Percentiles rank a stretch among this genome's conserved stretches.
phyloP scores from a whole-genome alignment of 2,329 filamentous ascomycete genomes.

The Botrytis fabae region DNA sequence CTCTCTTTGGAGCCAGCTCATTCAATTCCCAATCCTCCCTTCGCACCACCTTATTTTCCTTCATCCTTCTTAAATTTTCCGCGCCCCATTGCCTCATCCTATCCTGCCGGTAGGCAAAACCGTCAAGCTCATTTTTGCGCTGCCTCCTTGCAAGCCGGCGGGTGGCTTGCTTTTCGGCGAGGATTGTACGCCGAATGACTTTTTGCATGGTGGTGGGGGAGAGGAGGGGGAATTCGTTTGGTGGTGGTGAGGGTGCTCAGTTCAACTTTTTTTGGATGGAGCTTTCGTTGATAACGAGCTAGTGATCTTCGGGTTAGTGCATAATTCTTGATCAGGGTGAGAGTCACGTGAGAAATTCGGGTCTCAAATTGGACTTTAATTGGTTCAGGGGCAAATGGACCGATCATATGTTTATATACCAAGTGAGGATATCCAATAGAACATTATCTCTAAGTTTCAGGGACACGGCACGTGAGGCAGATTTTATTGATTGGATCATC shows the following conservation, averaged over 20 bases:
- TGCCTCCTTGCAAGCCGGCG: constrained; percentile 47
- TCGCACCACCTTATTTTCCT: constrained; percentile 55
- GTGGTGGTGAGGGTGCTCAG: constrained; percentile 6
- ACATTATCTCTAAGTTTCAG: constrained; percentile 1
- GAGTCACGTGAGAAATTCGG: background rate
- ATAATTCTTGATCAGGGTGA: background rate
- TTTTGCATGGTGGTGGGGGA: constrained; percentile 61
- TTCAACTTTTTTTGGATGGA: constrained; percentile 26
- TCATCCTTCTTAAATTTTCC: constrained; percentile 39
- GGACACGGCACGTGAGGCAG: background rate
- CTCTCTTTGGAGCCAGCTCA: constrained; percentile 72
- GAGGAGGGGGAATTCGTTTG: constrained; percentile 18
- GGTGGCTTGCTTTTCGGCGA: constrained; percentile 64
- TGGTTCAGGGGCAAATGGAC: constrained; percentile 19
- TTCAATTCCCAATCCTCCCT: constrained; percentile 79
- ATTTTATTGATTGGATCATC: background rate
- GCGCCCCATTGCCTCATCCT: background rate
- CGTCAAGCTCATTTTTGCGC: constrained; percentile 32
- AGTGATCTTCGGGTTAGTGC: constrained; percentile 7
- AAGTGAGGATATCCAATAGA: constrained; percentile 7
- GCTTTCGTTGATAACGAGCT: constrained; percentile 19
- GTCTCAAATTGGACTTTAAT: background rate
- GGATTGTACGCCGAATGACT: constrained; percentile 63
- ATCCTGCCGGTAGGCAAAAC: background rate
- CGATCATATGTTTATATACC: background rate